Base-by-base conservation (phyloP, 306 rosid species). In the Carpinus fangiana region DNA sequence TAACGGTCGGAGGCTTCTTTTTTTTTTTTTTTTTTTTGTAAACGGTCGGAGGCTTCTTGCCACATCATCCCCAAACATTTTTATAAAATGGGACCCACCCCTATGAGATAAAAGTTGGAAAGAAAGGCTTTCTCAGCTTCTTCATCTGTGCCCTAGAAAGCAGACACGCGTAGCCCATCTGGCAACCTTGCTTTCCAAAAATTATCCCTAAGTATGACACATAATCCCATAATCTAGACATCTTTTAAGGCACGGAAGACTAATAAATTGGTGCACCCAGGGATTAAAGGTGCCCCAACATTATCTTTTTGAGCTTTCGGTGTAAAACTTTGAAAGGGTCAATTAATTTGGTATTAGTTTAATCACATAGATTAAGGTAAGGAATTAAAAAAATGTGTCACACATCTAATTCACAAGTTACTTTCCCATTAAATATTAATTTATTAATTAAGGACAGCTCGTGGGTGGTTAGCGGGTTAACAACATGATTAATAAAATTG, bases 381-480 rank as follows among this genome's bases (percentile, higher is more conserved):
- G 36, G 16, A 31, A 31, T 50, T 75, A 38, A 38, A 70, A 10
- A 54, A 66, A 17, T 21, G 68, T 68, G 43, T 52, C 80, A 61
- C 20, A 74, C 69, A 64, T 76, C 53, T 12, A 78, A 64, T 14
- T 83, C 54, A 71, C 16, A 14, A 28, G 80, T 76, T 76, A 75
- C 78, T 66, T 84, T 34, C n/a, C 18, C 12, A 67, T 59, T 77
- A 82, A 61, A 62, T 78, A 57, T 67, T 60, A 7, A 53, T 81
- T 73, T 74, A 7, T 80, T 82, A 81, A 79, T 75, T 85, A 16
- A 0, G 89, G 81, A 75, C 70, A 73, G 86, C 47, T 41, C 65
- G 77, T 85, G 85, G 86, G 47, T 74, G 88, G 88, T 77, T 78
- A 4, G 36, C 17, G 21, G 8, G 41, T n/a, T 78, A 36, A 74